Evolutionary conservation across 1,284 basidiomycete genomes (phyloP), one percentile per base, ranked within the genome.

Genomic region (Cutaneotrichosporon sp.): DNA sequence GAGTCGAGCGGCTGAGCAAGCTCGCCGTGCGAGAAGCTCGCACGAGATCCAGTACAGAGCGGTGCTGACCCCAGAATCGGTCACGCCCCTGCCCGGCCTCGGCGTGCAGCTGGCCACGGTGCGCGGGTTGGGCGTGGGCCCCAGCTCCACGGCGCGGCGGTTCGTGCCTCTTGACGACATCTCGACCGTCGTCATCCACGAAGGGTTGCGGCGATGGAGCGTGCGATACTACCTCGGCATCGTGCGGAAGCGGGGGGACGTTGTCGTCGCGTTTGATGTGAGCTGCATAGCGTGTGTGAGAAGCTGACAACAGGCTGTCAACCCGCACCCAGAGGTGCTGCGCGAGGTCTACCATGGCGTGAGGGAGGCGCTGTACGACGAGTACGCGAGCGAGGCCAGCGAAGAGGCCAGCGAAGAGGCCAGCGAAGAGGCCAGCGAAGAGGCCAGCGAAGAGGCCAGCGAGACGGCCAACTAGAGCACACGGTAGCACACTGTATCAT

Each of bases 41-140:
- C n/a, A n/a, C n/a, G n/a, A n/a, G n/a, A n/a, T n/a, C n/a, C n/a
- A n/a, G n/a, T n/a, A n/a, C n/a, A n/a, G 2, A 10, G 6, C 6
- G 20, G 4, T n/a, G 47, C 63, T 67, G 55, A 67, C 67, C 11
- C 11, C 63, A 79, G 77, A 79, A 63, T 72, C 73, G 1, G 55
- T 75, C 46, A 72, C 63, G 2, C 66, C 75, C 1, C 54, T 70
- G 31, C 54, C 72, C 86, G 88, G 63, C 85, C 89, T 81, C 83
- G 89, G 58, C 82, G 86, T 74, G 79, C 84, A 69, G 80, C 83
- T 68, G 78, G 84, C 47, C 84, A 90, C 76, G 66, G 80, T 24
- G 87, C 66, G 65, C 16, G 69, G 71, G 4, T 22, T 75, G 11
- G 20, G 18, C 9, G 4, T 56, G 20, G 59, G 66, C 36, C 16